Evolutionary conservation across 2,329 filamentous ascomycete genomes (phyloP).

Genomic region (Clonostachys rosea): DNA sequence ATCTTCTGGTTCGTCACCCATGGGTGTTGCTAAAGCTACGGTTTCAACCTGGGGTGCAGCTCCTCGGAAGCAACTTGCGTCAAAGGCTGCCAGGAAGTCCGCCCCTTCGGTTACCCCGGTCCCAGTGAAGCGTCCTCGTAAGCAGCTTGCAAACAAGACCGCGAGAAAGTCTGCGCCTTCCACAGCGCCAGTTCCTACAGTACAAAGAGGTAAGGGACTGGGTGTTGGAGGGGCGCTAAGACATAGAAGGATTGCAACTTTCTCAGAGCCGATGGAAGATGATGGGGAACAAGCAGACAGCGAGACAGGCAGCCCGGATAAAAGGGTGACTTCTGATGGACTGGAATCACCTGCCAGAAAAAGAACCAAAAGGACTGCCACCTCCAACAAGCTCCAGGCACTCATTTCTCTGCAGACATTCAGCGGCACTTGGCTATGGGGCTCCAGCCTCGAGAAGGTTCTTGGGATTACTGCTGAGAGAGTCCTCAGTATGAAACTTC

Average conservation of each 20-base stretch:
- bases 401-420: constrained; percentile 49
- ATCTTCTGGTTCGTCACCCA: too few species aligned
- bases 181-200: constrained; percentile 35
- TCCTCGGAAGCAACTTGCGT: constrained; percentile 95
- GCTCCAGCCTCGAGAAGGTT: constrained; percentile 13
- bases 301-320: too few species aligned
- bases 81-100: constrained; percentile 96
- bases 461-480: constrained; percentile 12
- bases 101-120: constrained; percentile 65
- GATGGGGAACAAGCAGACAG: too few species aligned
- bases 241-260: too few species aligned
- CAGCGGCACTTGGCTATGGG: constrained; percentile 22
- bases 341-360: too few species aligned
- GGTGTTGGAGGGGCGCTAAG: too few species aligned
- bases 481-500: too few species aligned
- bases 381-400: constrained; percentile 6
- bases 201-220: too few species aligned
- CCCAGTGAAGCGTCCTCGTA: constrained; percentile 46
- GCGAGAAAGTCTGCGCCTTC: constrained; percentile 95
- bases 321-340: too few species aligned
- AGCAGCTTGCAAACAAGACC: constrained; percentile 99
- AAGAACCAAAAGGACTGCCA: too few species aligned
- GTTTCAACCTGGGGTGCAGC: background rate
- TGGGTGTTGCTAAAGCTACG: too few species aligned
- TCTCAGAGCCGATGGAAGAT: too few species aligned